A percentile compares a stretch with the other conserved stretches of the same genome.
Evolutionary conservation across 2,329 filamentous ascomycete genomes (phyloP).

Genomic region (Leptosphaerulina australis): DNA sequence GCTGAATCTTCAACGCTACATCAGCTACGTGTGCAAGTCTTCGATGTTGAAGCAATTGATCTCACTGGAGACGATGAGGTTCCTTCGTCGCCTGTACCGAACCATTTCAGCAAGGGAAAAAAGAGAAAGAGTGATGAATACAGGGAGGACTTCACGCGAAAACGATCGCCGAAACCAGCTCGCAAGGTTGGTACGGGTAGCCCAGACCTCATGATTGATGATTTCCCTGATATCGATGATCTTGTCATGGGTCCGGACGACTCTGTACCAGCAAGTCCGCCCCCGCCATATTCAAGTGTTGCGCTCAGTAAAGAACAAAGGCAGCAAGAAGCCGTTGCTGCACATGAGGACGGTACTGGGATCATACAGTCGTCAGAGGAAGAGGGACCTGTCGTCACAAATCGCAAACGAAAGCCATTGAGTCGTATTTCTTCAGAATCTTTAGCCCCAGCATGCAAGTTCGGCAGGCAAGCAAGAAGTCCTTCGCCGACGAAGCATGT

Average conservation of each 20-base stretch:
- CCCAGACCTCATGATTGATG: slow-evolving; percentile 28
- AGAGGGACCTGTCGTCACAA: slow-evolving; percentile 20
- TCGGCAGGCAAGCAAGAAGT: slow-evolving; percentile 33
- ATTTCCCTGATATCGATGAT: slow-evolving; percentile 51
- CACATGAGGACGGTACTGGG: slow-evolving; percentile 21
- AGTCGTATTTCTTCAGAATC: slow-evolving; percentile 39
- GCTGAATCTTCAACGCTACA: slow-evolving; percentile 12
- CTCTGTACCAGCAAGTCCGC: slow-evolving; percentile 33
- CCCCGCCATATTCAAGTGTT: slow-evolving; percentile 55
- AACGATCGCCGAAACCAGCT: slow-evolving; percentile 27
- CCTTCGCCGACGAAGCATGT: slow-evolving; percentile 26
- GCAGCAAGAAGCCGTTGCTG: not conserved
- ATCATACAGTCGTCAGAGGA: slow-evolving; percentile 21
- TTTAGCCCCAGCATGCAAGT: slow-evolving; percentile 34
- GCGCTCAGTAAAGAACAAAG: slow-evolving; percentile 18
- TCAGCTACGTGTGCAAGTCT: slow-evolving; percentile 19
- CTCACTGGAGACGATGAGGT: slow-evolving; percentile 40
- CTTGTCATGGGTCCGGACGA: slow-evolving; percentile 30
- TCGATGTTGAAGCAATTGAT: slow-evolving; percentile 46
- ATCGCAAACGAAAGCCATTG: slow-evolving; percentile 41
- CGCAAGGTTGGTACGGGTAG: slow-evolving; percentile 19
- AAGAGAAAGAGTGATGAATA: slow-evolving; percentile 58
- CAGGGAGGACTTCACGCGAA: slow-evolving; percentile 33
- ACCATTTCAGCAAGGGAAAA: slow-evolving; percentile 32
- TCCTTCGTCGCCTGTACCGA: slow-evolving; percentile 26